Evolutionary conservation across 164 flowering plant species (phyloP).

Genomic region (Piper longum): DNA sequence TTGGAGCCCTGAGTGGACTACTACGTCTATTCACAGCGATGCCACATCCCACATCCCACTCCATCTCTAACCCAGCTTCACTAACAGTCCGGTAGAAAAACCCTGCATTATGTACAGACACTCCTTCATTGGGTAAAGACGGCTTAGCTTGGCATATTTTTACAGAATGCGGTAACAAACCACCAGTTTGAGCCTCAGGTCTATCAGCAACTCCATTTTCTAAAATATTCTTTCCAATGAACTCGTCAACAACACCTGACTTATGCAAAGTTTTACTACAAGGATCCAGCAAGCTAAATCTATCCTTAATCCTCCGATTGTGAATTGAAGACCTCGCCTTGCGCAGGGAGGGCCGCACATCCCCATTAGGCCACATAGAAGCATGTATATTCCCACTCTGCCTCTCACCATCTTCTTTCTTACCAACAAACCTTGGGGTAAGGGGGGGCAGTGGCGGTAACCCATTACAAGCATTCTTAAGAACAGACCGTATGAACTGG

Average conservation of each 20-base stretch:
- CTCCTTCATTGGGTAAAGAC: constrained; percentile 14
- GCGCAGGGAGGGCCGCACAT: constrained; percentile 46
- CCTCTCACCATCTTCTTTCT: constrained; percentile 38
- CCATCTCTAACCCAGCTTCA: constrained; percentile 38
- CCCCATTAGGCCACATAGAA: constrained; percentile 68
- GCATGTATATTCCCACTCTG: constrained; percentile 24
- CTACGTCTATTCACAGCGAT: constrained; percentile 22
- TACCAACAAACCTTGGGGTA: constrained; percentile 20
- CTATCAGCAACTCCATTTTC: constrained; percentile 66
- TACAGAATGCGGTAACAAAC: constrained; percentile 14
- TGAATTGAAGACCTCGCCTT: constrained; percentile 56
- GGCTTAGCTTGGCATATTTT: constrained; percentile 23
- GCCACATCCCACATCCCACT: constrained; percentile 19
- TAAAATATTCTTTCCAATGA: constrained; percentile 18
- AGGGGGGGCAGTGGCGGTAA: constrained; percentile 43
- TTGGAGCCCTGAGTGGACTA: constrained; percentile 64
- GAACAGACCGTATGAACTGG: constrained; percentile 56
- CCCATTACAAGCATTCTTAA: constrained; percentile 70
- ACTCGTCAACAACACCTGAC: constrained; percentile 21
- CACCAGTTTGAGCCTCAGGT: constrained; percentile 32
- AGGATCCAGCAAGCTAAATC: constrained; percentile 65
- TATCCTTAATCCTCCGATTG: constrained; percentile 46
- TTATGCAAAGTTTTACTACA: constrained; percentile 51
- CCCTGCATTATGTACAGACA: constrained; percentile 18
- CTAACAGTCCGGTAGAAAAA: constrained; percentile 14